Conservation (phyloP, 495 filamentous ascomycete species). For the Mytilinidion resinicola region DNA sequence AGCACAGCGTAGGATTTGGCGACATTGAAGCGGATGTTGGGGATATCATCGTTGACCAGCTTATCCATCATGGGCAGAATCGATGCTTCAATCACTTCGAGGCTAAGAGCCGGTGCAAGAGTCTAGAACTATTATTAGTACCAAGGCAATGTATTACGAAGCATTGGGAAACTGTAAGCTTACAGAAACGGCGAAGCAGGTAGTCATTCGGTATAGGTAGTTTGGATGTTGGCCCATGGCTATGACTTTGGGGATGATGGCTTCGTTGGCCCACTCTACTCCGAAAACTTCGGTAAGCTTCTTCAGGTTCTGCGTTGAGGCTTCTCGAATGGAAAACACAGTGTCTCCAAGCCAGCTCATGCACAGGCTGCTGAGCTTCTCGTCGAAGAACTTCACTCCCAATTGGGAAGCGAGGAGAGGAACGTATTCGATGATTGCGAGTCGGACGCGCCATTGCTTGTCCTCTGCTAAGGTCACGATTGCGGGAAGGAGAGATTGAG, state of each 20-base stretch:
- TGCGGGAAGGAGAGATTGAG: constrained; percentile 93
- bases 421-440: constrained; percentile 99
- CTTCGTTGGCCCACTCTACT: constrained; percentile 93
- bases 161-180: constrained; percentile 34
- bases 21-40: constrained; percentile 98
- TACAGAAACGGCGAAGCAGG: constrained; percentile 96
- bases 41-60: constrained; percentile 86
- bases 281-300: constrained; percentile 98
- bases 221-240: constrained; percentile 96
- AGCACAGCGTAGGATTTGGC: constrained; percentile 92
- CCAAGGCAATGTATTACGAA: constrained; percentile 28
- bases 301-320: constrained; percentile 92
- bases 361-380: constrained; percentile 89
- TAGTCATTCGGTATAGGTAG: constrained; percentile 99
- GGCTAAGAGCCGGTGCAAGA: constrained; percentile 81
- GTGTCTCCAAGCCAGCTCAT: constrained; percentile 99
- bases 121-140: constrained; percentile 53
- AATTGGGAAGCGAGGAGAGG: constrained; percentile 92
- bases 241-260: constrained; percentile 98
- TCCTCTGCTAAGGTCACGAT: constrained; percentile 97
- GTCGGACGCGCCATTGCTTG: constrained; percentile 97
- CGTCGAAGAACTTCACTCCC: constrained; percentile 96
- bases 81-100: constrained; percentile 84
- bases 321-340: constrained; percentile 96
- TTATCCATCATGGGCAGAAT: constrained; percentile 95